Conservation (phyloP, 768 basidiomycete species). For the Gloeostereum incarnatum region DNA sequence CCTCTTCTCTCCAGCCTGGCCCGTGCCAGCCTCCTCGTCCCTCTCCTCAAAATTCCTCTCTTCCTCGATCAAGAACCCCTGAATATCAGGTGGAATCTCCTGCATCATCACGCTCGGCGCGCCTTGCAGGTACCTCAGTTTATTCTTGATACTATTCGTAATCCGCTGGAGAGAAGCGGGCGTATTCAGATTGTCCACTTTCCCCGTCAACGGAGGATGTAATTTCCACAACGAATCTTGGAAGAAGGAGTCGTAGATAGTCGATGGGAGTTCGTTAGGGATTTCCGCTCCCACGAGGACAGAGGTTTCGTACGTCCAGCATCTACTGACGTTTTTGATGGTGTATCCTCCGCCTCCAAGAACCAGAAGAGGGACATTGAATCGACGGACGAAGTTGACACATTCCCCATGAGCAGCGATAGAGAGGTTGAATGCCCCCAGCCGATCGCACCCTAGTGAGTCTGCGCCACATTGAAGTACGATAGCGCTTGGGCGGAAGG, state of each 20-base stretch:
- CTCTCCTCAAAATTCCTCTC: constrained; percentile 58
- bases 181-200: constrained; percentile 90
- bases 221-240: constrained; percentile 86
- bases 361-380: constrained; percentile 83
- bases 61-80: constrained; percentile 67
- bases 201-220: constrained; percentile 85
- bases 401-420: constrained; percentile 98
- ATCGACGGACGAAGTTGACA: constrained; percentile 92
- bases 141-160: constrained; percentile 75
- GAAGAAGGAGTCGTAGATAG: constrained; percentile 91
- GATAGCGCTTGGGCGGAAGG: constrained; percentile 83
- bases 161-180: constrained; percentile 78
- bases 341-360: constrained; percentile 96
- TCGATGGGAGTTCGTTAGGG: constrained; percentile 80
- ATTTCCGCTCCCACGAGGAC: constrained; percentile 80
- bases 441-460: constrained; percentile 86
- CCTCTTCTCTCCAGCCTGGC: constrained; percentile 45
- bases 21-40: constrained; percentile 54
- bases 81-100: constrained; percentile 90
- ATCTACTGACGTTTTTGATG: constrained; percentile 94
- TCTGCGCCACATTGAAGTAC: constrained; percentile 98
- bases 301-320: constrained; percentile 98
- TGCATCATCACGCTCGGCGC: constrained; percentile 97
- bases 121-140: constrained; percentile 86
- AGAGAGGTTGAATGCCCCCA: constrained; percentile 96